Evolutionary conservation across 1,284 basidiomycete genomes (phyloP).

Genomic region (Marasmius tenuissimus): DNA sequence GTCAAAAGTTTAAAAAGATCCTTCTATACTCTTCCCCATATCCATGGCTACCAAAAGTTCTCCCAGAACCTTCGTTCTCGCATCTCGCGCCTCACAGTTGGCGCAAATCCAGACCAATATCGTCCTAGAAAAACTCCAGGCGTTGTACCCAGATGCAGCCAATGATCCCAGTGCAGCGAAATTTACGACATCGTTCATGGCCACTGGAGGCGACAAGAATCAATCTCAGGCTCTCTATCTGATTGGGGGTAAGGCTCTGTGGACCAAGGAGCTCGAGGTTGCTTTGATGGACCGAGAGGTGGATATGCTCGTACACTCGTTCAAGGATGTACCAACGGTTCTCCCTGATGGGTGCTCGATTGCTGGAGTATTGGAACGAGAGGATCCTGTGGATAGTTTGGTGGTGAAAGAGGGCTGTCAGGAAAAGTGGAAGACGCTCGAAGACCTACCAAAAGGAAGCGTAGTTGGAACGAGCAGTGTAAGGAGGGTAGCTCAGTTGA

Average conservation of each 20-base stretch:
- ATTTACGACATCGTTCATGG: slow-evolving; percentile 84
- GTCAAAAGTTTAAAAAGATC: too few relatives aligned
- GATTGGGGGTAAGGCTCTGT: slow-evolving; percentile 85
- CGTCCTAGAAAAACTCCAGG: slow-evolving; percentile 60
- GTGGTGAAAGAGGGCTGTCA: slow-evolving; percentile 80
- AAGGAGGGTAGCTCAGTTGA: slow-evolving; percentile 88
- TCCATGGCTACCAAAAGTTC: not conserved
- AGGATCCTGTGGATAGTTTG: slow-evolving; percentile 88
- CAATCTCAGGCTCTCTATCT: slow-evolving; percentile 80
- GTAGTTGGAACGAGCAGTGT: slow-evolving; percentile 96
- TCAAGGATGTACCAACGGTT: slow-evolving; percentile 93
- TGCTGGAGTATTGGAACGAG: slow-evolving; percentile 84
- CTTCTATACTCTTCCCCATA: not conserved
- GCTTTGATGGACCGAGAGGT: slow-evolving; percentile 72
- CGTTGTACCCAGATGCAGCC: slow-evolving; percentile 39
- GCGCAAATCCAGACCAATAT: slow-evolving; percentile 86
- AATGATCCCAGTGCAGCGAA: slow-evolving; percentile 29
- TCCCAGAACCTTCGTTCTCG: slow-evolving; percentile 57
- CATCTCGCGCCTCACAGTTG: slow-evolving; percentile 84
- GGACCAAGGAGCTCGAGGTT: slow-evolving; percentile 95
- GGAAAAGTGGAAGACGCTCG: slow-evolving; percentile 68
- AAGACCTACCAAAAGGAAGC: slow-evolving; percentile 86
- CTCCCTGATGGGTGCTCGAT: slow-evolving; percentile 86
- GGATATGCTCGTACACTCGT: slow-evolving; percentile 92
- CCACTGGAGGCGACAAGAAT: slow-evolving; percentile 91